Evolutionary conservation across 257 asterid genomes (phyloP), one percentile per base, ranked within the genome.

Genomic region (Linaria vulgaris): DNA sequence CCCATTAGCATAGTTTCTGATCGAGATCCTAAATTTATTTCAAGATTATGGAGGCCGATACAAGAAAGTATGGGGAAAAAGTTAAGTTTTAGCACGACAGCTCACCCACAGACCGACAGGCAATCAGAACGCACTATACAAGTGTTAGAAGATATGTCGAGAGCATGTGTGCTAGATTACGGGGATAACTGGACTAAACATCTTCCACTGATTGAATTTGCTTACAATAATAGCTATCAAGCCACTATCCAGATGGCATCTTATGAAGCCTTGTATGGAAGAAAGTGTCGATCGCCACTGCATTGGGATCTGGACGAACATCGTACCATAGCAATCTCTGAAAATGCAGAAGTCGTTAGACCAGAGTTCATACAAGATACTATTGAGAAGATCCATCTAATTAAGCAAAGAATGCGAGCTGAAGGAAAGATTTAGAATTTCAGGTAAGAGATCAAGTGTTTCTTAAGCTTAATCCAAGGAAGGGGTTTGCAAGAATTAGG

Each of bases 181-280:
- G 11, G 14, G 9, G 64, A 46, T 8, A 13, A 6, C 12, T 58
- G 64, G 64, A 37, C 8, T 8, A 15, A 14, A 3, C 43, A 58
- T n/a, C 24, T 58, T 1, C 47, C 64, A 14, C 9, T 58, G 9
- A 17, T n/a, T 5, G 47, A 58, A 13, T 58, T 31, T 19, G 21
- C 64, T 3, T 58, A 58, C 12, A 58, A 58, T 12, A 58, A 58
- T 14, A 58, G 49, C 47, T 34, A 58, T 37, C 64, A 58, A 2
- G 23, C 48, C 0, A 27, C 25, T 4, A 58, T 58, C 2, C 25
- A 30, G 43, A 58, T 58, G 64, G 47, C 49, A 4, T 49, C 48
- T 1, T 58, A 31, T 22, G 64, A 58, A 11, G 64, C 49, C 2
- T 47, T 47, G 22, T 58, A 58, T 17, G 49, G 64, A 6, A 27